Conservation (phyloP, 169 alveolate species). For the Cryptosporidium ryanae region DNA sequence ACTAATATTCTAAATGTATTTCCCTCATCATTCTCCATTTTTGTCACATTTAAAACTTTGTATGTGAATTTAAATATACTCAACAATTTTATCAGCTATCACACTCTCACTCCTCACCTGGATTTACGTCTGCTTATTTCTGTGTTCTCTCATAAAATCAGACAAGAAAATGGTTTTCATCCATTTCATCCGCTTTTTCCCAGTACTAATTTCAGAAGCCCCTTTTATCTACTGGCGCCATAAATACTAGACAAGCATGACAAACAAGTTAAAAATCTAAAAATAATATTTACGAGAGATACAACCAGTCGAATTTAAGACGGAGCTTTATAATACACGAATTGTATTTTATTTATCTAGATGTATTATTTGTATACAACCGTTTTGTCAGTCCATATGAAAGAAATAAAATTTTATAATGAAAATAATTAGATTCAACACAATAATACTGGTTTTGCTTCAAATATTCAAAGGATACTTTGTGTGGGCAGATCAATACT, state of each 20-base stretch:
- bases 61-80: too few species aligned
- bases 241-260: conserved; percentile 5
- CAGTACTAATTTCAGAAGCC: neutral
- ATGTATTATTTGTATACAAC: too few species aligned
- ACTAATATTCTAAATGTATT: conserved; percentile 88
- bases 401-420: too few species aligned
- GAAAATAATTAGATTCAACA: too few species aligned
- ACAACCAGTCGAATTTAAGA: too few species aligned
- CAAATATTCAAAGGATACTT: neutral
- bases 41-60: neutral
- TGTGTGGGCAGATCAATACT: neutral
- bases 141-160: neutral
- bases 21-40: conserved; percentile 55
- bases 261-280: neutral
- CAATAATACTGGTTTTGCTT: too few species aligned
- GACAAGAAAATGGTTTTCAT: neutral
- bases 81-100: too few species aligned
- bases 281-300: neutral
- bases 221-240: conserved; percentile 2
- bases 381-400: too few species aligned
- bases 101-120: too few species aligned
- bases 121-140: neutral
- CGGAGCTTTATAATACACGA: too few species aligned
- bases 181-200: neutral
- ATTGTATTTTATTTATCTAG: too few species aligned